Evolutionary conservation across 371 early-diverging fungal genomes (phyloP), one percentile per base, ranked within the genome.

Genomic region (Nosema muscidifuracis): DNA sequence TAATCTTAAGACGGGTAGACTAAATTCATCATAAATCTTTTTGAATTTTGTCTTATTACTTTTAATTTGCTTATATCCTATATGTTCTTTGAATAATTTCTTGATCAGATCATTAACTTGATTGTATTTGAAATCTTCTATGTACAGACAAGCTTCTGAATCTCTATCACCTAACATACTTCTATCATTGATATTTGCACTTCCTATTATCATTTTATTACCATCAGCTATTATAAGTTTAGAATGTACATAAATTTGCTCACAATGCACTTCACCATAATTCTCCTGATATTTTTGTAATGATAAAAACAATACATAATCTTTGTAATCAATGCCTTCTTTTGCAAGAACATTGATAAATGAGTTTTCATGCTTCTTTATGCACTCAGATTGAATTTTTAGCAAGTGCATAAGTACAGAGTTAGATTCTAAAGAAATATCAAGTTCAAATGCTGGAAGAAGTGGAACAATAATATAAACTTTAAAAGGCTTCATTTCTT

Each of bases 141-240:
- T 84, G n/a, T 91, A 62, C 75, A 89, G 85, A 18, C 90, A 90
- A 43, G 92, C 85, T 83, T 93, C 94, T 1, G 91, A 89, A 76
- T 93, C 94, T 60, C 92, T 87, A 69, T 86, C 87, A 18, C 94
- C 94, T 30, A 88, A 77, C 81, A 88, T 87, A 0, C 90, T 90
- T 20, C 93, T 86, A 77, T 90, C 90, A 80, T 94, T 94, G 75
- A 93, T 84, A 81, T 92, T 92, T 66, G 92, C 89, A 34, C 75
- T 58, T 1, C 94, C 94, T 82, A 89, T 86, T 33, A 93, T 81
- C 33, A 88, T 88, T 66, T 86, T 85, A 7, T 85, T 85, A 71
- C 91, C 92, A 80, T 93, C 94, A 1, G 90, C 88, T 75, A 93
- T 91, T 87, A 92, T 86, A 42, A 92, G 74, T 76, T 93, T 93